Evolutionary conservation across 139 green algal species (phyloP), one percentile per base, ranked within the genome.

Genomic region (Chlorella vulgaris): DNA sequence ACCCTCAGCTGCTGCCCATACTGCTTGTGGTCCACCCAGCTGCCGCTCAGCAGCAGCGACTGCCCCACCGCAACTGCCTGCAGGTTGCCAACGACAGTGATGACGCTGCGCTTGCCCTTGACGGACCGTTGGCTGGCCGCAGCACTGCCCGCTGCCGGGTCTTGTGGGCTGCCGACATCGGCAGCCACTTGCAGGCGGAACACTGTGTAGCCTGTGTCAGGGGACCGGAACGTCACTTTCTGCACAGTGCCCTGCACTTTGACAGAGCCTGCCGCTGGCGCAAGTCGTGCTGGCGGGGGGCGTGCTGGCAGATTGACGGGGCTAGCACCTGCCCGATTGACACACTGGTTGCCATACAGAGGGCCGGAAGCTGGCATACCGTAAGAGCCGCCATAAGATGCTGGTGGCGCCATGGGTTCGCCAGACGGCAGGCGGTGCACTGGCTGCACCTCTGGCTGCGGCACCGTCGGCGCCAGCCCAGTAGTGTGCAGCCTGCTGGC

Each of bases 141-240:
- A 26, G 47, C 28, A 21, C 3, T 33, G 0, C 33, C 43, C 21
- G 42, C 7, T 19, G 68, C 40, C 24, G 42, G 39, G 3, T 18
- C 33, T 21, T 33, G 7, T 21, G 21, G 31, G 7, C 33, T 28
- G n/a, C n/a, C n/a, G n/a, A n/a, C n/a, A 4, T 43, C 35, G 31
- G 81, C 39, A 33, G 82, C 39, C 79, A 78, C 19, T 40, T 67
- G 68, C 47, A 90, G n/a, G 21, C 43, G 69, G 10, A 90, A 76
- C 62, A 91, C 87, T 5, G 78, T 80, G 80, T 91, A 91, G 22
- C 35, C 86, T 22, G 82, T 87, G 22, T 90, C 73, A 7, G 40
- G 8, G 26, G 77, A 65, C 3, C 51, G 67, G 28, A 83, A 91
- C 6, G 79, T 81, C 22, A 91, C 69, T 39, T 81, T 78, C 43